Evolutionary conservation across 140 eudicot species (phyloP).

Genomic region (Flaveria floridana): DNA sequence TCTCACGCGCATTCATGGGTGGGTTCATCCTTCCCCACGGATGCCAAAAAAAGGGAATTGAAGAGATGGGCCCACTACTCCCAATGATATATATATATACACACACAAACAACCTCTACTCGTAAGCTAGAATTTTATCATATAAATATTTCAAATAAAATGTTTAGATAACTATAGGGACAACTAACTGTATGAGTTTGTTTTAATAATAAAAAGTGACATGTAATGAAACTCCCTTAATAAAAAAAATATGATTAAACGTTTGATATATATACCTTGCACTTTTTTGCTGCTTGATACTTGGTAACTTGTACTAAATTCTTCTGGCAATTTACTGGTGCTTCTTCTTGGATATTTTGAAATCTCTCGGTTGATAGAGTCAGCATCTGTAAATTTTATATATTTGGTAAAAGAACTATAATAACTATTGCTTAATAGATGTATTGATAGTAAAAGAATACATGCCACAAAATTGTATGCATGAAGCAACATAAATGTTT

Average conservation of each 20-base stretch:
- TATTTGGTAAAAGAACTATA: too few species aligned
- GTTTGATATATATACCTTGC: constrained; percentile 53
- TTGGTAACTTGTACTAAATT: constrained; percentile 80
- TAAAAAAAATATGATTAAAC: too few species aligned
- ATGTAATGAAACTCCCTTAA: too few species aligned
- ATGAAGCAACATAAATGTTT: background rate
- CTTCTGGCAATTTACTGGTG: constrained; percentile 61
- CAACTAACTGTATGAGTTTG: background rate
- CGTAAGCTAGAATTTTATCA: too few species aligned
- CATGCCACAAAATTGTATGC: background rate
- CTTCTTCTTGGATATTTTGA: constrained; percentile 72
- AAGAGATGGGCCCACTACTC: too few species aligned
- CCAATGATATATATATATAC: background rate
- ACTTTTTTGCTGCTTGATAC: constrained; percentile 86
- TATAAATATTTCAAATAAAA: too few species aligned
- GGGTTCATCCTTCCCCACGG: too few species aligned
- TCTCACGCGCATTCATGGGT: too few species aligned
- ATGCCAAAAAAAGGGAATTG: too few species aligned
- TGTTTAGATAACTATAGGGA: background rate
- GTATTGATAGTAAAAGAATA: background rate
- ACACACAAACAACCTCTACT: too few species aligned
- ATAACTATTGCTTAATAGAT: too few species aligned
- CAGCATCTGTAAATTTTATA: constrained; percentile 56
- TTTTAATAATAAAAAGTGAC: too few species aligned
- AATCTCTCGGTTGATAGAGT: constrained; percentile 78